phyloP scores from a whole-genome alignment of 306 rosid genomes.

The Pyrus communis region DNA sequence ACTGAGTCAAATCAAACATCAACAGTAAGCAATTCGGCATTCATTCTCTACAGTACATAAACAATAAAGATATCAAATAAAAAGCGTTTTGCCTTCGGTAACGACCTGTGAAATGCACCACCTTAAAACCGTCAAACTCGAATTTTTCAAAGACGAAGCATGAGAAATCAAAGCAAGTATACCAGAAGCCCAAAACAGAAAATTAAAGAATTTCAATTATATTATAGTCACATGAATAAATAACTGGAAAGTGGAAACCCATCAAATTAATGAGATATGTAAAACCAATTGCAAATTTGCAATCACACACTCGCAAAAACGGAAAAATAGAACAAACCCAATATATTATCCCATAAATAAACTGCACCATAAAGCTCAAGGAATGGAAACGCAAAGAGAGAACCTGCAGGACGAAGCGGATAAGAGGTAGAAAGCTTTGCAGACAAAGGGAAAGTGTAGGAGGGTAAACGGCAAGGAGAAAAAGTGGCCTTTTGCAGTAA shows the following conservation, averaged over 20 bases:
- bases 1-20: slow-evolving; percentile 28
- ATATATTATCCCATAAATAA: not conserved
- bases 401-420: slow-evolving; percentile 30
- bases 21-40: not conserved
- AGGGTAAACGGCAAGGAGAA: slow-evolving; percentile 4
- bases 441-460: slow-evolving; percentile 19
- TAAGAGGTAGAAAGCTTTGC: slow-evolving; percentile 16
- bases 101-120: not conserved
- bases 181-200: not conserved
- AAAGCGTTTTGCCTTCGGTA: not conserved
- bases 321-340: not conserved
- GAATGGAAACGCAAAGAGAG: not conserved
- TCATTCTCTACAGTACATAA: not conserved
- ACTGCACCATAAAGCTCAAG: not conserved
- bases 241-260: not conserved
- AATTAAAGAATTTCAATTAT: not conserved
- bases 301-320: not conserved
- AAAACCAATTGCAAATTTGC: not conserved
- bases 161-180: not conserved
- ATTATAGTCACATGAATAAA: not conserved
- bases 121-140: not conserved
- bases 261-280: not conserved
- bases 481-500: slow-evolving; percentile 7
- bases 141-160: not conserved
- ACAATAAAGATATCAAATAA: not conserved